A percentile compares a stretch with the other conserved stretches of the same genome.
Evolutionary conservation across 352 stramenopile species (phyloP).

Genomic region (Phytopythium montanum): DNA sequence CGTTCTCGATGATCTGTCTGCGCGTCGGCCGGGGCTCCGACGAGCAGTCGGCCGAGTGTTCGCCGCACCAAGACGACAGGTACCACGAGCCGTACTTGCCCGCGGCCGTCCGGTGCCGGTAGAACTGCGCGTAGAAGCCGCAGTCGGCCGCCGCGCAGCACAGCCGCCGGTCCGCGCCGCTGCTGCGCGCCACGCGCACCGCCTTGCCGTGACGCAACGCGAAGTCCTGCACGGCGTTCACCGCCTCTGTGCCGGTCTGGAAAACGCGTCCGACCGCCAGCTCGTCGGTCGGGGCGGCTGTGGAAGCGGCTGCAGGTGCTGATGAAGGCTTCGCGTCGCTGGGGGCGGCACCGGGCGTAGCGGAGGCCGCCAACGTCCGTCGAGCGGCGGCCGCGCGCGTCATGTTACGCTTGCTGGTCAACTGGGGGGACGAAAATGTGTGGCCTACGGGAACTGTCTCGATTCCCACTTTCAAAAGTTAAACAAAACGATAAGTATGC

Average conservation of each 20-base stretch:
- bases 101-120: conserved; percentile 19
- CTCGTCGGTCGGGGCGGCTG: not conserved
- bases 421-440: too few species aligned
- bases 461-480: too few species aligned
- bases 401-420: too few species aligned
- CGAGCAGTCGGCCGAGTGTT: conserved; percentile 18
- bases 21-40: conserved; percentile 14
- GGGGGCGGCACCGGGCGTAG: too few species aligned
- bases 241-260: conserved; percentile 15
- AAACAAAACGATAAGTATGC: too few species aligned
- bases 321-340: too few species aligned
- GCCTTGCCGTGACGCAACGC: conserved; percentile 20
- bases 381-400: too few species aligned
- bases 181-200: conserved; percentile 20
- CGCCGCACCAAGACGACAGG: conserved; percentile 20
- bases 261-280: conserved; percentile 21
- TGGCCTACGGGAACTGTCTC: too few species aligned
- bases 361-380: too few species aligned
- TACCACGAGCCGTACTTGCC: conserved; percentile 31
- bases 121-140: conserved; percentile 29
- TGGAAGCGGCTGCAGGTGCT: not conserved
- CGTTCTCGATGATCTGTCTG: conserved; percentile 22
- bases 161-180: conserved; percentile 22
- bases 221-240: conserved; percentile 31
- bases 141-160: conserved; percentile 19